Conservation (phyloP, 2,329 filamentous ascomycete species). For the Raffaelea arxii region DNA sequence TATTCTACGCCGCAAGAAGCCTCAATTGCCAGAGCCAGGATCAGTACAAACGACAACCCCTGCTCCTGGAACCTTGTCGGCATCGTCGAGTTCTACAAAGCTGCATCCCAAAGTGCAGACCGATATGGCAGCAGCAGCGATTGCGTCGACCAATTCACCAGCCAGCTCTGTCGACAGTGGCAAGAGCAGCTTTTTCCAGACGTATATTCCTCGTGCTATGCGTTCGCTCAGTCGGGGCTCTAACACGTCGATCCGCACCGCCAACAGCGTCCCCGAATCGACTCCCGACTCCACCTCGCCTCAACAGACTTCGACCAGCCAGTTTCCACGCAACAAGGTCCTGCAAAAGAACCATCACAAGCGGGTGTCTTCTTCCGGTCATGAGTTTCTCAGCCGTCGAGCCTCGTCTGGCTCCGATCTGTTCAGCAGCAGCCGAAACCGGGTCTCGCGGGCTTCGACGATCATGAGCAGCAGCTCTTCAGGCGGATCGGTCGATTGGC, state of each 20-base stretch:
- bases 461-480: conserved; percentile 18
- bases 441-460: conserved; percentile 17
- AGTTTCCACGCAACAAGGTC: conserved; percentile 12
- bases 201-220: conserved; percentile 13
- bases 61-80: not conserved
- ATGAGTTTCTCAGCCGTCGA: conserved; percentile 14
- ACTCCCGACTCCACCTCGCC: not conserved
- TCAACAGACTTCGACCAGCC: conserved; percentile 4
- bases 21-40: not conserved
- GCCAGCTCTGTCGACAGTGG: conserved; percentile 16
- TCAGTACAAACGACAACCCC: not conserved
- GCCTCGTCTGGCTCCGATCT: conserved; percentile 21
- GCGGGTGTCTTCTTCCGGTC: conserved; percentile 11
- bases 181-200: conserved; percentile 16
- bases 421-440: no score
- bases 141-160: conserved; percentile 12
- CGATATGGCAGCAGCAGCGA: conserved; percentile 4
- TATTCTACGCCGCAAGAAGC: conserved; percentile 8
- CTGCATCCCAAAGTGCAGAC: conserved; percentile 10
- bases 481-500: conserved; percentile 22
- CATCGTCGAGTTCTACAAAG: not conserved
- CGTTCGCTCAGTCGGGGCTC: conserved; percentile 17
- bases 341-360: conserved; percentile 12
- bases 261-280: not conserved
- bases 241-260: not conserved